Evolutionary conservation across 2,329 filamentous ascomycete genomes (phyloP), one percentile per base, ranked within the genome.

Genomic region (Sclerotinia spermophila): DNA sequence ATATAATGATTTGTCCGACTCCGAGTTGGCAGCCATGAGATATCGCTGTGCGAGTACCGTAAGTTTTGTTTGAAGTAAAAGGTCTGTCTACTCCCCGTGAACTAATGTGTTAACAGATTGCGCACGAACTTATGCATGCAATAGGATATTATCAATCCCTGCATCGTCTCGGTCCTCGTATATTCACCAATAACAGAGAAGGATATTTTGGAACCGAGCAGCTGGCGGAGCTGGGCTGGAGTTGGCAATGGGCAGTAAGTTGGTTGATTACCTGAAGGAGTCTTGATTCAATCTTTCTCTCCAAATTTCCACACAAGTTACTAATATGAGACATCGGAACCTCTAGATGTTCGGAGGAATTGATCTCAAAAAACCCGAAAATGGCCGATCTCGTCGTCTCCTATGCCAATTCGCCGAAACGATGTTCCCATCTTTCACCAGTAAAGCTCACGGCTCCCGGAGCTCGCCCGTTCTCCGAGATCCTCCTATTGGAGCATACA

Each of bases 241-340:
- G 62, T 38, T 65, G 62, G 62, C 62, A 65, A 30, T 53, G 33
- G 24, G 62, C 62, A n/a, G 62, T 65, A 65, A 30, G 62, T 65
- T 27, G 1, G 13, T 21, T 40, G 17, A 13, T 27, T 1, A 24
- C 38, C 24, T 38, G 4, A 30, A 27, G 4, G 24, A 27, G 30
- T 27, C 1, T 19, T 40, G 5, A n/a, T n/a, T 3, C 24, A 1
- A 3, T 2, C 7, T 11, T 35, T 1, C 44, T n/a, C 8, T 38
- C 17, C 6, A 7, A n/a, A 27, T 11, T 5, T 21, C 7, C 13
- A 8, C 10, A n/a, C 11, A 11, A 65, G 17, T 13, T 27, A 11
- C 24, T 53, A 24, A 51, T 1, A 40, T 24, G 35, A 27, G 40
- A 13, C 15, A 27, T 6, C 13, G 13, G 8, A 40, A 27, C 24